Evolutionary conservation across 257 asterid genomes (phyloP).

Genomic region (Gentiana macrophylla): DNA sequence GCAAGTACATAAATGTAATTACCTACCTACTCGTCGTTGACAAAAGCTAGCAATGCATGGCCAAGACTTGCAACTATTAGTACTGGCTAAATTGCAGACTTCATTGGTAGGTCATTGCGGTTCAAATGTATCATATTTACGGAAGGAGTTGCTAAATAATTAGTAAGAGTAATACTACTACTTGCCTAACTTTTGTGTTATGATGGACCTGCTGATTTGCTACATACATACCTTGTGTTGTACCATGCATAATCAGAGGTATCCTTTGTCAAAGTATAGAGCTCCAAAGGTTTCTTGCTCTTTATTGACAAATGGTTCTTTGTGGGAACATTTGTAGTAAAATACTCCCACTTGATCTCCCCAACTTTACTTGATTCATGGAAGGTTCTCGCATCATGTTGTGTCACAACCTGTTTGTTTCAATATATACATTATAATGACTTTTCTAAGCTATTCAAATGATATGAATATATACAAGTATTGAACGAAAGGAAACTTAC

Average conservation of each 20-base stretch:
- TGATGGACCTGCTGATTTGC: too few relatives aligned
- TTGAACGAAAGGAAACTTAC: slow-evolving; percentile 19
- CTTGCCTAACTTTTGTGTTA: too few relatives aligned
- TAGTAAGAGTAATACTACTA: too few relatives aligned
- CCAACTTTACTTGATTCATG: slow-evolving; percentile 25
- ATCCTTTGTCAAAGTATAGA: slow-evolving; percentile 53
- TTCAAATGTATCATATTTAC: slow-evolving; percentile 41
- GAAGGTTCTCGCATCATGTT: slow-evolving; percentile 71
- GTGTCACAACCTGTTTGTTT: slow-evolving; percentile 48
- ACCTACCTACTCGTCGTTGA: slow-evolving; percentile 45
- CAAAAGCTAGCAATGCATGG: slow-evolving; percentile 66
- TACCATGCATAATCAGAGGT: slow-evolving; percentile 90
- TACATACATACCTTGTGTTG: slow-evolving; percentile 44
- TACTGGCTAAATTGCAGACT: slow-evolving; percentile 53
- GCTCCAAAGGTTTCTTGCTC: slow-evolving; percentile 45
- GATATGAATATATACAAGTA: too few relatives aligned
- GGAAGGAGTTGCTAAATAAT: too few relatives aligned
- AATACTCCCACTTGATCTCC: slow-evolving; percentile 53
- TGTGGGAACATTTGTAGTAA: slow-evolving; percentile 44
- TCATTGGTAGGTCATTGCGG: slow-evolving; percentile 64
- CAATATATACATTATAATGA: too few relatives aligned
- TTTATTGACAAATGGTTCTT: slow-evolving; percentile 23
- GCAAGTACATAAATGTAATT: too few relatives aligned
- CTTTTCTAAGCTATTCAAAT: too few relatives aligned
- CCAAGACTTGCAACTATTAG: slow-evolving; percentile 76